Conservation (phyloP, 495 filamentous ascomycete species). For the Daldinia vernicosa region DNA sequence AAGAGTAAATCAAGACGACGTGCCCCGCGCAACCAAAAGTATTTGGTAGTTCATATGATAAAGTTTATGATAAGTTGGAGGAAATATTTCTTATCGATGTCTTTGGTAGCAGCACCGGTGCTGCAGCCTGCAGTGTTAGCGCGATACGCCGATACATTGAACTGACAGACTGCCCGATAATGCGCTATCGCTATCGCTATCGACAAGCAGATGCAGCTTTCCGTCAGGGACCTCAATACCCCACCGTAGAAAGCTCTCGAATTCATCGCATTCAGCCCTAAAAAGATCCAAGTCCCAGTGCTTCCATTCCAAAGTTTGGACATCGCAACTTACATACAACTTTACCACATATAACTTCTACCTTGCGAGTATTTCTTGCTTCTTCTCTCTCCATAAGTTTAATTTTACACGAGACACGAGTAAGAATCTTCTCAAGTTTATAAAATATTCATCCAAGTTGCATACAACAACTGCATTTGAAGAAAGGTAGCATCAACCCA, state of each 20-base stretch:
- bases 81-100: conserved; percentile 7
- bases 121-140: no score
- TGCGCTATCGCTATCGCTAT: background rate
- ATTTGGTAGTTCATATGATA: background rate
- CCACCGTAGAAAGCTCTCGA: conserved; percentile 48
- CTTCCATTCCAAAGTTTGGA: conserved; percentile 21
- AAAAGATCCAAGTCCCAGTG: conserved; percentile 24
- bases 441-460: background rate
- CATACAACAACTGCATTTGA: background rate
- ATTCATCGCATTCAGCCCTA: conserved; percentile 42
- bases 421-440: background rate
- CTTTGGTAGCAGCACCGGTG: background rate
- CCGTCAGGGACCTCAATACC: conserved; percentile 21
- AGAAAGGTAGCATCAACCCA: conserved; percentile 3
- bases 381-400: background rate
- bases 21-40: conserved; percentile 1
- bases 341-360: background rate
- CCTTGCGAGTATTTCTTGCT: background rate
- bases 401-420: background rate
- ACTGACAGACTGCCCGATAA: background rate
- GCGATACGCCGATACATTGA: background rate
- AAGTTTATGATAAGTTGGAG: no score
- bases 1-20: background rate
- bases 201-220: conserved; percentile 3
- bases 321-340: background rate